Base-by-base conservation (phyloP, 2,329 filamentous ascomycete species). In the Alternaria infectoria region DNA sequence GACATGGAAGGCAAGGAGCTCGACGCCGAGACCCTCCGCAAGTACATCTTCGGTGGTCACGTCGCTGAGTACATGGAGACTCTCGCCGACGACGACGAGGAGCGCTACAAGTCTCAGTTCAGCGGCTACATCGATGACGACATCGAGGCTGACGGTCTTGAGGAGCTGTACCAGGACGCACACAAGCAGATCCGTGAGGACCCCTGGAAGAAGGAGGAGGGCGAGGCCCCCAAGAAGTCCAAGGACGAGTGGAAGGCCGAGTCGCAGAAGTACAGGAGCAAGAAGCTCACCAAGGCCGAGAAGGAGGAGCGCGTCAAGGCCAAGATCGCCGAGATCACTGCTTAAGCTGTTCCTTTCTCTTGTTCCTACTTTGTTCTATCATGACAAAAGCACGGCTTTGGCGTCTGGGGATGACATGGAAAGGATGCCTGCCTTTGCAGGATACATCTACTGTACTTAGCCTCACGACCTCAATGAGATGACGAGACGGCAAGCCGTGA, bases 61-160 rank as follows among this genome's bases (percentile, higher is more conserved):
- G 93, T 99, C 72, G 94, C 95, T 76, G 96, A 99, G 90, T 99
- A 99, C 91, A 99, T 99, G 96, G 96, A 99, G 91, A 96, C 91
- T 64, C 92, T 99, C 72, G 96, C 96, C 85, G 96, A 99, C 80
- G 96, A 99, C 82, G 96, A 99, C 82, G 96, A 99, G 92, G 96
- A 99, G 90, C 94, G 96, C 83, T 99, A 93, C 93, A 95, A 95
- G 89, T 90, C 89, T 78, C 96, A 99, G 88, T 99, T 99, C 91
- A 87, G 90, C 84, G 91, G 96, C 86, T 99, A 99, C 89, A 91
- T 97, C 76, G 95, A 99, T 73, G 93, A 97, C 81, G 96, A 97
- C 78, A 84, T 99, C 73, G 95, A 98, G 87, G 94, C 96, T 70
- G 96, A 97, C 79, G 93, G 92, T 78, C 89, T 99, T 65, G 96